Evolutionary conservation across 352 stramenopile genomes (phyloP), one percentile per base, ranked within the genome.

Genomic region (Pythium rishiriense): DNA sequence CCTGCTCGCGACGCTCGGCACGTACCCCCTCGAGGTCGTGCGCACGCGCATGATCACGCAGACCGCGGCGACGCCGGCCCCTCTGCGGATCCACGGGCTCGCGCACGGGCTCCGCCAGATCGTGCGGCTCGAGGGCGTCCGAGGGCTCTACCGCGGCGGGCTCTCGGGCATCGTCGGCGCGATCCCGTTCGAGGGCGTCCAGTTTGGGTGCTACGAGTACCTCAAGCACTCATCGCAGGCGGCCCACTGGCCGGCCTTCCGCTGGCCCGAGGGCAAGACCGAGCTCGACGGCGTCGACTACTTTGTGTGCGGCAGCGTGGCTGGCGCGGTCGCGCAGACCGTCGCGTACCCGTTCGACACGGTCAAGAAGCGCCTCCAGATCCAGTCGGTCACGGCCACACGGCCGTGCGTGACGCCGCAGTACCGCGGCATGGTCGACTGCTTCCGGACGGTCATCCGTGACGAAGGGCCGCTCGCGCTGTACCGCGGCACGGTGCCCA

Each of bases 201-300:
- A 95, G 73, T 95, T 95, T 52, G 83, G 79, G 25, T 91, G 83
- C 68, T 94, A 93, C 66, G 85, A 91, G 68, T 91, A 85, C 59
- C 66, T 91, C 58, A 94, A 93, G 68, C 52, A 70, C 49, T 75
- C 72, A n/a, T 66, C 69, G 1, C 68, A 75, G 57, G 59, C 63
- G 31, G 47, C 79, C 19, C 79, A 81, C 26, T 91, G 79, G 78
- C 82, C 80, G 10, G 64, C 73, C 15, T 88, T 73, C 42, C 82
- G 82, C 10, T 90, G 83, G 84, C 73, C 78, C 9, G 75, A 83
- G 46, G 72, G 76, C 56, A 91, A 91, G 72, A 69, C 54, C 2
- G 79, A 90, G 62, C 85, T 91, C 45, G 75, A 91, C 49, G 81
- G 74, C 3, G 22, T 90, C 19, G 84, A 93, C 75, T 91, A 85